These are phyloP conservation scores for Coelastrella sp. DNA, from an alignment of 139 green algal genomes.

Conservation along the genomic window DNA sequence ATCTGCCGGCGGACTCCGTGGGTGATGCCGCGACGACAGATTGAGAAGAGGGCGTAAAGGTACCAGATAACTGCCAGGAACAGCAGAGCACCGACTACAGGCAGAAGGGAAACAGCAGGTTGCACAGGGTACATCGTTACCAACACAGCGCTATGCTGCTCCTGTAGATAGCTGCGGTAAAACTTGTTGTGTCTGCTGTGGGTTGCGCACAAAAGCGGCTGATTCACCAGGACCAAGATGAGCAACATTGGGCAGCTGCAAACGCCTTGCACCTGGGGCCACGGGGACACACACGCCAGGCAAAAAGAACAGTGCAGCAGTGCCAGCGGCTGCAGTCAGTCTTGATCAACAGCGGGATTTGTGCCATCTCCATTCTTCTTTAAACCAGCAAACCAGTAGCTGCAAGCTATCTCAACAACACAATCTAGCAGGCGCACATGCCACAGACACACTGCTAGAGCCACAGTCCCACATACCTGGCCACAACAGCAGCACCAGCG, in stretches of 20 bases:
- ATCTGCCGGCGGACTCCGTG: background rate
- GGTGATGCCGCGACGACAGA: background rate
- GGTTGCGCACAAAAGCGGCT: background rate
- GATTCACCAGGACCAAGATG: background rate
- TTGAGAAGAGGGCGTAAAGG: background rate
- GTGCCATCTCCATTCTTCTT: too few species aligned
- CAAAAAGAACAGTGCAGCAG: too few species aligned
- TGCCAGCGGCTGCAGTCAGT: too few species aligned
- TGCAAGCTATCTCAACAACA: background rate
- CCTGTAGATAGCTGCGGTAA: background rate
- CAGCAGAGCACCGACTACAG: background rate
- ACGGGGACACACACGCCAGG: background rate
- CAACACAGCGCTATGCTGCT: background rate
- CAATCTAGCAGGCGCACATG: too few species aligned
- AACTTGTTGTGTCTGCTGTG: background rate
- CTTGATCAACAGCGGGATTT: too few species aligned
- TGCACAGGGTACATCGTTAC: background rate
- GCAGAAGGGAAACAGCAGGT: background rate
- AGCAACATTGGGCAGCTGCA: background rate
- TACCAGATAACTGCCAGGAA: conserved; percentile 1
- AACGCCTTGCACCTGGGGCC: background rate
- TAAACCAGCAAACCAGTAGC: background rate
- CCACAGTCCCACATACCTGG: conserved; percentile 7
- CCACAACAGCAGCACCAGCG: conserved; percentile 34
- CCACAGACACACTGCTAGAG: too few species aligned